Evolutionary conservation across 1,284 basidiomycete genomes (phyloP).

Genomic region (Malassezia cuniculi): DNA sequence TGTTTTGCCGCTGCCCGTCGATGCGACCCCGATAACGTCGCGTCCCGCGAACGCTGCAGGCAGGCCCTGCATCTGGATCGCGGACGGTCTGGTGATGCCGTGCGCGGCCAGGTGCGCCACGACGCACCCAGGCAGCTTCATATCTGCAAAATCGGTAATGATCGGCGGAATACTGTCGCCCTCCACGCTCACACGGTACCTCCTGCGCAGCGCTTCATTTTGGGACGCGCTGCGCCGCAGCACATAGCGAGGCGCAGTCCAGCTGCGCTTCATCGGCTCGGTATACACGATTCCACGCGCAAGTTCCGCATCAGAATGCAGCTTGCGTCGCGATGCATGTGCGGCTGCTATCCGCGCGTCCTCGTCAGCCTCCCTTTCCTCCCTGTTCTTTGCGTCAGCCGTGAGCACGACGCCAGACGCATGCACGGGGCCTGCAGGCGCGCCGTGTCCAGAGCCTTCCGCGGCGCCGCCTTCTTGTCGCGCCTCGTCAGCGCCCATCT

Average conservation of each 20-base stretch:
- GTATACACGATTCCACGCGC: slow-evolving; percentile 84
- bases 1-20: slow-evolving; percentile 48
- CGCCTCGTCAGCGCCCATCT: slow-evolving; percentile 46
- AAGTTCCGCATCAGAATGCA: slow-evolving; percentile 80
- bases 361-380: slow-evolving; percentile 69
- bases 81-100: slow-evolving; percentile 74
- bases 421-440: slow-evolving; percentile 53
- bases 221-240: slow-evolving; percentile 59
- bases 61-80: slow-evolving; percentile 92
- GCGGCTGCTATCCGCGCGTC: slow-evolving; percentile 83
- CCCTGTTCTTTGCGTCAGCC: slow-evolving; percentile 53
- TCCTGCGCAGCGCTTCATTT: slow-evolving; percentile 64
- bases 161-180: slow-evolving; percentile 86
- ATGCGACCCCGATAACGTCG: slow-evolving; percentile 49
- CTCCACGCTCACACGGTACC: slow-evolving; percentile 80
- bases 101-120: slow-evolving; percentile 65
- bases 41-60: slow-evolving; percentile 59
- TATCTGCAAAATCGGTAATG: slow-evolving; percentile 84
- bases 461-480: slow-evolving; percentile 53
- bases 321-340: slow-evolving; percentile 74
- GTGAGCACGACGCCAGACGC: slow-evolving; percentile 47
- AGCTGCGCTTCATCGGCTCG: slow-evolving; percentile 73
- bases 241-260: slow-evolving; percentile 75
- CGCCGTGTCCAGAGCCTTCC: slow-evolving; percentile 51
- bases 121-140: slow-evolving; percentile 84